phyloP scores from a whole-genome alignment of 352 stramenopile genomes.

The Globisporangium acanthophoron region DNA sequence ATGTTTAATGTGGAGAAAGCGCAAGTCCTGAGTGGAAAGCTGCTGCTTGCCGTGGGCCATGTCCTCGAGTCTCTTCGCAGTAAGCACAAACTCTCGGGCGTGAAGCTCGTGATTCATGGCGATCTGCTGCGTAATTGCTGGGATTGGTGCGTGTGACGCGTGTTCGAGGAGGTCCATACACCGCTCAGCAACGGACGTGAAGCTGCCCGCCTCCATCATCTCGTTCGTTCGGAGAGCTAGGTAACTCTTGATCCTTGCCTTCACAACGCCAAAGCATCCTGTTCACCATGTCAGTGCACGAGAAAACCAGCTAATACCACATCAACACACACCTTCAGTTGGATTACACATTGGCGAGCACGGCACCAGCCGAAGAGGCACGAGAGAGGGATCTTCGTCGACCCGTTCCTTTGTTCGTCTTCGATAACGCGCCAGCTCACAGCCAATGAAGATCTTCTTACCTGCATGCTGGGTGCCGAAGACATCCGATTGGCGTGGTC shows the following conservation, averaged over 20 bases:
- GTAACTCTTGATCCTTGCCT: not conserved
- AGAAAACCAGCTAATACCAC: not conserved
- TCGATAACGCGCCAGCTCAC: no score
- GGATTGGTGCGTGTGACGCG: not conserved
- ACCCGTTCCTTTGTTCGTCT: constrained; percentile 6
- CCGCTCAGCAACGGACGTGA: not conserved
- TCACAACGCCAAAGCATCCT: not conserved
- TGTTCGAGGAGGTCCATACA: not conserved
- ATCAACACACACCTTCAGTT: constrained; percentile 8
- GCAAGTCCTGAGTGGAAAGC: not conserved
- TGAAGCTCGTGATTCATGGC: not conserved
- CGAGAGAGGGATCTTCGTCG: constrained; percentile 5
- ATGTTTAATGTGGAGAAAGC: not conserved
- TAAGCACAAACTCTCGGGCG: not conserved
- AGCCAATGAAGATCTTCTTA: constrained; percentile 25
- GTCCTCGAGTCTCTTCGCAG: not conserved
- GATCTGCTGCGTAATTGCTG: not conserved
- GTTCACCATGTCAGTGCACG: not conserved
- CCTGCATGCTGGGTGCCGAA: constrained; percentile 6
- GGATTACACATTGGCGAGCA: constrained; percentile 22
- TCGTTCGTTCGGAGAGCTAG: not conserved
- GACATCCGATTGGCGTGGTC: constrained; percentile 4
- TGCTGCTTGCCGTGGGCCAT: not conserved
- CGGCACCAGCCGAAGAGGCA: constrained; percentile 14
- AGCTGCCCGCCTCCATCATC: not conserved